Base-by-base conservation (phyloP, 805 yeast genomes). In the Blastobotrys parvus region DNA sequence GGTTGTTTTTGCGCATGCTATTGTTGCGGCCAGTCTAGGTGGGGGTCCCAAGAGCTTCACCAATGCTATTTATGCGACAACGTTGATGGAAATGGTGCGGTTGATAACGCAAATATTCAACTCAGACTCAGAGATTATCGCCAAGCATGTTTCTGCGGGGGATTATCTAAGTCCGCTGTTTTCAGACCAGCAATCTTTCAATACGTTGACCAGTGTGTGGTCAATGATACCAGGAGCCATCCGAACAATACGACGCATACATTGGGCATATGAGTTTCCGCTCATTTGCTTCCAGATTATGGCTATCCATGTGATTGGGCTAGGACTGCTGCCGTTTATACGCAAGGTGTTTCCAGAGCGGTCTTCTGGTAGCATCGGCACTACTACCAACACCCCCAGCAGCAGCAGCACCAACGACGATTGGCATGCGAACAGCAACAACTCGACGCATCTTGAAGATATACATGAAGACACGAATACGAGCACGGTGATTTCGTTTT, bases 271-370 rank as follows among this genome's bases (percentile, higher is more conserved):
- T 5, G 59, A 55, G 33, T 38, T 55, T 17, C 59, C 59, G 6
- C 20, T 47, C 7, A 39, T 54, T 6, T 38, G 53, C 20, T 48
- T 52, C 33, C 63, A 60, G 35, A 55, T 54, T 1, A 45, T 61
- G 13, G 64, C 65, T 3, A 48, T 61, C 38, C 65, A 62, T 23
- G 59, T 61, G 18, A 52, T 62, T 11, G 59, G 57, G 1, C 50
- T 54, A 19, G 58, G 63, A 7, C 32, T 60, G 19, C 41, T 55
- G 37, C 57, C 59, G 11, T 56, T 55, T 18, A 31, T 62, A 13
- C 44, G 60, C 6, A 49, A 53, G 17, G 44, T 51, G n/a, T 55
- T 60, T 37, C 49, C 59, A n/a, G 57, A 47, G 30, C 41, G 35
- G 19, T n/a, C 35, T 11, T 19, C 16, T 16, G 21, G 30, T 21